Evolutionary conservation across 148 eudicot species (phyloP).

Genomic region (Silene uniflora): DNA sequence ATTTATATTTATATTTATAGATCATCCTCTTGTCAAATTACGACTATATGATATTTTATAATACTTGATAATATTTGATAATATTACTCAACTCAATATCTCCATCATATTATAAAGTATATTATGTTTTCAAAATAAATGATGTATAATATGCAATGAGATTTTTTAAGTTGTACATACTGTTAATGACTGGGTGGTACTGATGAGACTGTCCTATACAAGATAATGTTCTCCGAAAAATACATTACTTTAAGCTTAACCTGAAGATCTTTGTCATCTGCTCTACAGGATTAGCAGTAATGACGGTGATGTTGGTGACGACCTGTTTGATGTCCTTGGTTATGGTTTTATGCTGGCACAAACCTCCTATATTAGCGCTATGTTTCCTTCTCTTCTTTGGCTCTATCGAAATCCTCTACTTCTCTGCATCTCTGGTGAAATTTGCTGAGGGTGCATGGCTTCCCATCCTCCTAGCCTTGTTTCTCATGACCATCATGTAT

Average conservation of each 20-base stretch:
- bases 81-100: too few species aligned
- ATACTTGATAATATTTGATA: too few species aligned
- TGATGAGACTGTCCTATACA: neutral
- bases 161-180: too few species aligned
- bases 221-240: neutral
- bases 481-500: conserved; percentile 80
- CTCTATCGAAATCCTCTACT: conserved; percentile 78
- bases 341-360: conserved; percentile 83
- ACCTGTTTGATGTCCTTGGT: conserved; percentile 90
- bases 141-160: too few species aligned
- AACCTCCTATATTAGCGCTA: conserved; percentile 66
- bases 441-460: conserved; percentile 94
- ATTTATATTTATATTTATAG: too few species aligned
- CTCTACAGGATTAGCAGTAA: conserved; percentile 79
- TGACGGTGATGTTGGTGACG: conserved; percentile 94
- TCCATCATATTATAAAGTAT: too few species aligned
- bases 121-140: too few species aligned
- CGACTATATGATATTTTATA: too few species aligned
- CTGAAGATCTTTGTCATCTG: neutral
- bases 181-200: neutral
- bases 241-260: neutral
- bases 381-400: conserved; percentile 80
- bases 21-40: too few species aligned
- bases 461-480: conserved; percentile 77
- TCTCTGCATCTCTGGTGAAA: conserved; percentile 88